Base-by-base conservation (phyloP, 192 early-diverging fungal species). In the Lunasporangiospora selenospora region DNA sequence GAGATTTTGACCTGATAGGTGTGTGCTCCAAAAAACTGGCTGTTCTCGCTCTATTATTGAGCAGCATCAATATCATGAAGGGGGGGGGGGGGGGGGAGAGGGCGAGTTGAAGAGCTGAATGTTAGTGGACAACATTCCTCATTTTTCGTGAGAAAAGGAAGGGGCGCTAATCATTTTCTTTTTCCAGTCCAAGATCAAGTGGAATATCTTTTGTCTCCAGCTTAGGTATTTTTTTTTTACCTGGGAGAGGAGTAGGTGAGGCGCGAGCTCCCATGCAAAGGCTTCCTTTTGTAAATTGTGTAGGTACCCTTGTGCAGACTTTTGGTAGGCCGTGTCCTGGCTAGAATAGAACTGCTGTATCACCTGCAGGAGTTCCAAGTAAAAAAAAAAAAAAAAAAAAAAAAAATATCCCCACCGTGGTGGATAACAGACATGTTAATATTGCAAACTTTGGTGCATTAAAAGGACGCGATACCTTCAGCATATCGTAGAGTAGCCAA, bases 21-120 rank as follows among this genome's bases (percentile, higher is more conserved):
- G 34, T 86, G 84, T 0, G 84, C 84, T 4, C 84, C 84, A 67
- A 86, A 82, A 45, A 86, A 86, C n/a, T 80, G 76, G 49, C 73
- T 76, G 51, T 82, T 81, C 29, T 73, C 69, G 34, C 37, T 73
- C 69, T 73, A 48, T 13, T 13, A n/a, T 23, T 81, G 21, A 29
- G 6, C 21, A 48, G 16, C 32, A 29, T 7, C 32, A 53, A 30
- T 1, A 57, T 21, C 10, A 43, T 18, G 56, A 57, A 21, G 6
- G 24, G 13, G 24, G 7, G 34, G 21, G 12, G n/a, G 13, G 12
- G 12, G 31, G 16, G 41, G n/a, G 32, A 8, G 21, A 13, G 3
- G 2, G 33, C 9, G n/a, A 16, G 18, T 4, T 2, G 21, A 40
- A 8, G 41, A 34, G 30, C 18, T 31, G 18, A n/a, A n/a, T n/a